Conservation (phyloP, 2,329 filamentous ascomycete species). For the Elsinoe fawcettii region DNA sequence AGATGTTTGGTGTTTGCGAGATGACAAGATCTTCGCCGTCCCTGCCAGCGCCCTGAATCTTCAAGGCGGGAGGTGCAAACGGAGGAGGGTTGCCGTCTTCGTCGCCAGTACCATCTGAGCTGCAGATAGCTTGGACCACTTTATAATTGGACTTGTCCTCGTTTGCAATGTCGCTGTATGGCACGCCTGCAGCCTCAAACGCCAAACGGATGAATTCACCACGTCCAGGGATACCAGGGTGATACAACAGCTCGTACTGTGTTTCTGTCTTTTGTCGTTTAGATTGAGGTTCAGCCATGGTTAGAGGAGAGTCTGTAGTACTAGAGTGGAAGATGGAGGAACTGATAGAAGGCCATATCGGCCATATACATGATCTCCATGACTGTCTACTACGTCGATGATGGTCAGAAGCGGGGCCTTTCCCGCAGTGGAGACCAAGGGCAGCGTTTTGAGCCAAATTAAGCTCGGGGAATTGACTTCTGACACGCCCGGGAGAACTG, state of each 20-base stretch:
- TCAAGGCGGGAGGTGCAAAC: conserved; percentile 60
- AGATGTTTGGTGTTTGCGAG: conserved; percentile 64
- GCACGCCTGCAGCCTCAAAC: conserved; percentile 59
- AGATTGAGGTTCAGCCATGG: conserved; percentile 10
- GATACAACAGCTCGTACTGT: conserved; percentile 61
- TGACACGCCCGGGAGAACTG: not conserved
- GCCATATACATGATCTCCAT: not conserved
- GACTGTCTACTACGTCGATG: not conserved
- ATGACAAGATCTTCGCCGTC: conserved; percentile 53
- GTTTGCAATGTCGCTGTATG: conserved; percentile 57
- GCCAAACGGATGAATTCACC: conserved; percentile 66
- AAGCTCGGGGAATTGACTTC: not conserved
- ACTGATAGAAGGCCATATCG: not conserved
- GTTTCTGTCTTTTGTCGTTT: conserved; percentile 16
- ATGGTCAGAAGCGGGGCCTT: conserved; percentile 4
- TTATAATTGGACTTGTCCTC: conserved; percentile 43
- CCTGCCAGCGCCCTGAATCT: conserved; percentile 39
- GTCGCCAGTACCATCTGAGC: conserved; percentile 41
- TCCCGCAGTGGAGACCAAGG: not conserved
- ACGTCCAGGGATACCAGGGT: conserved; percentile 63
- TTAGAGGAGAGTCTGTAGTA: not conserved
- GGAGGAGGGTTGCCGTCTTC: conserved; percentile 53
- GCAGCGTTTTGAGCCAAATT: not conserved
- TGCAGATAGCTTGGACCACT: conserved; percentile 43
- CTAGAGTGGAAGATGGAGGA: too few species aligned